Conservation (phyloP, 495 filamentous ascomycete species). For the Penicillium daleae region DNA sequence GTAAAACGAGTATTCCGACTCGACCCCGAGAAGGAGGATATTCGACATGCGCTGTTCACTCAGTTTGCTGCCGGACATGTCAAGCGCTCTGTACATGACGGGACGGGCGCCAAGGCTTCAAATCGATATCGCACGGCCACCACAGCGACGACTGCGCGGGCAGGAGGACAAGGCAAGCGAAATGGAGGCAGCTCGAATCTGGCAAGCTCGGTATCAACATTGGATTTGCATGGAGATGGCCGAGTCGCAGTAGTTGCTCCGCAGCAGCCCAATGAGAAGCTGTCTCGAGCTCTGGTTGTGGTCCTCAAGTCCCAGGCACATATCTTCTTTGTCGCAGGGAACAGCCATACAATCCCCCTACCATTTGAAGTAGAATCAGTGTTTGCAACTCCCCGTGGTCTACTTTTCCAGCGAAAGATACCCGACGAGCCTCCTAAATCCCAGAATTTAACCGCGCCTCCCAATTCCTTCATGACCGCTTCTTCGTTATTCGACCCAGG, state of each 20-base stretch:
- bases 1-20: slow-evolving; percentile 87
- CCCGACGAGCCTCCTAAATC: slow-evolving; percentile 31
- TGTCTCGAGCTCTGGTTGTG: slow-evolving; percentile 77
- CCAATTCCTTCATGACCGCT: slow-evolving; percentile 78
- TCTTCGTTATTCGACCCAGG: slow-evolving; percentile 54
- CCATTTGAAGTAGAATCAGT: slow-evolving; percentile 92
- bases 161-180: slow-evolving; percentile 19
- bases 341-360: slow-evolving; percentile 87
- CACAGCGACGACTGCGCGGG: slow-evolving; percentile 18
- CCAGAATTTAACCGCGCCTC: slow-evolving; percentile 56
- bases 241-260: slow-evolving; percentile 22
- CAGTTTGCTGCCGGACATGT: slow-evolving; percentile 64
- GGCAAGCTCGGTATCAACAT: slow-evolving; percentile 24
- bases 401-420: slow-evolving; percentile 81
- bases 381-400: slow-evolving; percentile 77
- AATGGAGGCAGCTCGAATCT: slow-evolving; percentile 21
- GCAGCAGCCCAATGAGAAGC: slow-evolving; percentile 23
- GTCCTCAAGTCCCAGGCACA: slow-evolving; percentile 93
- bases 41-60: slow-evolving; percentile 82
- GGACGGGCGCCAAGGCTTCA: background rate
- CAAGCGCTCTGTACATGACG: slow-evolving; percentile 23
- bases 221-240: slow-evolving; percentile 29
- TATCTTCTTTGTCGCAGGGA: slow-evolving; percentile 86
- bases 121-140: slow-evolving; percentile 9
- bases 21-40: slow-evolving; percentile 80